These are phyloP conservation scores for Gastrodia elata DNA, from an alignment of 106 monocot species.

Conservation along the genomic window DNA sequence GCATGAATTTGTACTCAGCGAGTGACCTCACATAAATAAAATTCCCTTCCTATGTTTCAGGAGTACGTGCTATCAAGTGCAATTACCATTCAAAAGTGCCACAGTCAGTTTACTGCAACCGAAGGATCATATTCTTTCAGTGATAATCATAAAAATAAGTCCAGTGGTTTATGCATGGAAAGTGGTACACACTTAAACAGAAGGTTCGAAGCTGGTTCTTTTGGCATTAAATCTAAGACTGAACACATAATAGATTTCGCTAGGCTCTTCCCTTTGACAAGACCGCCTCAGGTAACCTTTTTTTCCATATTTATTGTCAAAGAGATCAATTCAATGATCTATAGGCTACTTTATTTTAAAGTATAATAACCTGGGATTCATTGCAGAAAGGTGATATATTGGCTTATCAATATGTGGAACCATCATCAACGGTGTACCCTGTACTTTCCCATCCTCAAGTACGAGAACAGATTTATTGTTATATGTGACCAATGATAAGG, in stretches of 20 bases:
- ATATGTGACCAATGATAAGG: neutral
- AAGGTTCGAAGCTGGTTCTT: neutral
- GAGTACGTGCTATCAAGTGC: neutral
- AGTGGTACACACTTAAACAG: neutral
- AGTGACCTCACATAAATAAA: neutral
- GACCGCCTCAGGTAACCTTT: conserved; percentile 1
- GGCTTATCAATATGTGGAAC: conserved; percentile 3
- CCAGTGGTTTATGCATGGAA: neutral
- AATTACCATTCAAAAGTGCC: neutral
- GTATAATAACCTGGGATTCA: neutral
- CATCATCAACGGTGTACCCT: neutral
- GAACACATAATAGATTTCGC: conserved; percentile 3
- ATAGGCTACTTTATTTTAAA: neutral
- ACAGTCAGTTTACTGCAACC: neutral
- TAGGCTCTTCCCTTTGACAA: neutral
- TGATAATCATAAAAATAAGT: neutral
- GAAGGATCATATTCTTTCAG: neutral
- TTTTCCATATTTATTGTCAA: neutral
- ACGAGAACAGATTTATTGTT: neutral
- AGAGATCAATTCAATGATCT: neutral
- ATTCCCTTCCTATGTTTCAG: neutral
- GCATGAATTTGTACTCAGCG: neutral
- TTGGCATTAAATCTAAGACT: neutral
- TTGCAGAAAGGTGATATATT: conserved; percentile 6
- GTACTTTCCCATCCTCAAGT: conserved; percentile 6